Evolutionary conservation across 129 eudicot species (phyloP).

Genomic region (Arctium lappa): DNA sequence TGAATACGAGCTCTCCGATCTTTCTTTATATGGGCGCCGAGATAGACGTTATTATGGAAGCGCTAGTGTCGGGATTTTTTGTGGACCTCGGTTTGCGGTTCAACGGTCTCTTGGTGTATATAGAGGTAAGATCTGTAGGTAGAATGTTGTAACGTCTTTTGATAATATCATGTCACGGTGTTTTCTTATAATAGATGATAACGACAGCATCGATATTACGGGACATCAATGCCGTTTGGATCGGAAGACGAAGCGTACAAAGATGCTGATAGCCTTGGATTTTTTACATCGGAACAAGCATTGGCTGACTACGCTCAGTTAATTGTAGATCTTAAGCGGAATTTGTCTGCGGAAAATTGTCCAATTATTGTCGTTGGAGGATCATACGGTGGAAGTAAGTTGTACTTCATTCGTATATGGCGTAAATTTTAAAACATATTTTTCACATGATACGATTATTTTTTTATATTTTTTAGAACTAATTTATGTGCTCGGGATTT

Average conservation of each 20-base stretch:
- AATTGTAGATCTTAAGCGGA: constrained; percentile 7
- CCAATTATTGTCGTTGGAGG: constrained; percentile 26
- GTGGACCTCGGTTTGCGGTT: constrained; percentile 7
- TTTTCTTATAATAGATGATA: not conserved
- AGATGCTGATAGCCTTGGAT: constrained; percentile 11
- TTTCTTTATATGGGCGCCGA: constrained; percentile 22
- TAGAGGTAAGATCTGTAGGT: constrained; percentile 8
- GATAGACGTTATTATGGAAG: not conserved
- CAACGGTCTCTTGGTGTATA: constrained; percentile 14
- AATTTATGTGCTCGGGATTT: not conserved
- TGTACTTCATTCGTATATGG: not conserved
- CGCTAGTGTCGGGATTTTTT: not conserved
- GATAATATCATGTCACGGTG: not conserved
- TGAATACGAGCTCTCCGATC: constrained; percentile 10
- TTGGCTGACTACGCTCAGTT: constrained; percentile 23
- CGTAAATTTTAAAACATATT: not conserved
- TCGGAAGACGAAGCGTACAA: not conserved
- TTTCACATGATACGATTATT: not conserved
- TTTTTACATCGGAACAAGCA: constrained; percentile 17
- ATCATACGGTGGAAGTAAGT: constrained; percentile 34
- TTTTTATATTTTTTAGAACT: not conserved
- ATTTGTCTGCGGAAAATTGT: constrained; percentile 7
- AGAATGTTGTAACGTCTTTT: not conserved
- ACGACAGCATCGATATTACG: constrained; percentile 16
- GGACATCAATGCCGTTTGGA: constrained; percentile 13